Conservation (phyloP, 78 protist species). For the Monocercomonoides exilis region DNA sequence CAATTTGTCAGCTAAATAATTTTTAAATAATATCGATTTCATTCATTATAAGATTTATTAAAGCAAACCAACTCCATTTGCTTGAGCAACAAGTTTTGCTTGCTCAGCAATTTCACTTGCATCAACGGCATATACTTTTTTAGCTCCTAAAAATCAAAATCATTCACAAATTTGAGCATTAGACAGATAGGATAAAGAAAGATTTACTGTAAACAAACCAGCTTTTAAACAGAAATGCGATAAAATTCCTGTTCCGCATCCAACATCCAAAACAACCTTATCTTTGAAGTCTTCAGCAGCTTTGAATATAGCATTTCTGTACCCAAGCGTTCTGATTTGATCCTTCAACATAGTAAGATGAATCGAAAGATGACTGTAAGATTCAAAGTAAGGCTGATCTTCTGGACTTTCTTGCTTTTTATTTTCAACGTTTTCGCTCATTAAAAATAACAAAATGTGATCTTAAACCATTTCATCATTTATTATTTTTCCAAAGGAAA, state of each 20-base stretch:
- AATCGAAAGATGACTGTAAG: not conserved
- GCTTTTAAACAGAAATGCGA: not conserved
- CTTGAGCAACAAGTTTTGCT: not conserved
- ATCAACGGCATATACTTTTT: conserved; percentile 7
- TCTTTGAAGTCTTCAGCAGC: not conserved
- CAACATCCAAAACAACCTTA: not conserved
- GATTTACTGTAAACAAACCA: not conserved
- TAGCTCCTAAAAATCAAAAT: not conserved
- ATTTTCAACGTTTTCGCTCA: no score
- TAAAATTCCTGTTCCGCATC: not conserved
- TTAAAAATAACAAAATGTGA: no score
- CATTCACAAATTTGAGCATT: not conserved
- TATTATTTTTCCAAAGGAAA: no score
- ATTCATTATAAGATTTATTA: no score
- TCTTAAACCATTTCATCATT: no score
- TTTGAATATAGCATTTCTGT: not conserved
- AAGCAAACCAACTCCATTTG: conserved; percentile 5
- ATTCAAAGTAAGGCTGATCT: not conserved
- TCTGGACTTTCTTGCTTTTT: not conserved
- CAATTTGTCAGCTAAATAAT: not conserved
- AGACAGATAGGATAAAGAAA: not conserved
- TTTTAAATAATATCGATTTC: not conserved
- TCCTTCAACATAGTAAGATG: not conserved
- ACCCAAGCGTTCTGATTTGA: not conserved
- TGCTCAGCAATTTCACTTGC: not conserved